Evolutionary conservation across 768 basidiomycete species (phyloP).

Genomic region (Russula sp.): DNA sequence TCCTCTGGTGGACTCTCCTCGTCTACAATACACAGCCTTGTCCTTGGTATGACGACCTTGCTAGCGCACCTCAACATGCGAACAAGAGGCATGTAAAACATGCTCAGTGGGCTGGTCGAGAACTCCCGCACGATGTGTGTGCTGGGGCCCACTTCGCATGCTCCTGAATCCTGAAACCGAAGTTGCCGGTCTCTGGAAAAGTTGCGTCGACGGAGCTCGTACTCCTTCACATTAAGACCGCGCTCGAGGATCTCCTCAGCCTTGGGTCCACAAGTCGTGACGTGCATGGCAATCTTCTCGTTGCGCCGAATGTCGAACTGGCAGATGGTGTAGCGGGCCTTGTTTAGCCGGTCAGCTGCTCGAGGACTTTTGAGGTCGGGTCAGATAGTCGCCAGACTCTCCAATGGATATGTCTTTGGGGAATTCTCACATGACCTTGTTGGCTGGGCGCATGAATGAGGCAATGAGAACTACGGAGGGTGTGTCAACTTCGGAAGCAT

Average conservation of each 20-base stretch:
- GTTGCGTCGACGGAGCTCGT: constrained; percentile 94
- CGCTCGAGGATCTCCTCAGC: neutral
- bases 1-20: constrained; percentile 26
- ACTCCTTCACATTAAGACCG: constrained; percentile 31
- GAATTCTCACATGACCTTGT: too few species aligned
- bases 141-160: constrained; percentile 23
- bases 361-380: constrained; percentile 10
- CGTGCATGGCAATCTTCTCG: constrained; percentile 19
- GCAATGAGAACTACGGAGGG: too few species aligned
- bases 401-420: too few species aligned
- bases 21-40: constrained; percentile 26
- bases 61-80: constrained; percentile 46
- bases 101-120: constrained; percentile 63
- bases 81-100: constrained; percentile 60
- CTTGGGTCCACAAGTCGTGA: constrained; percentile 5
- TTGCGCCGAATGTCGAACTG: constrained; percentile 38
- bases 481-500: too few species aligned
- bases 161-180: constrained; percentile 70
- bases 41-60: constrained; percentile 37
- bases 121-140: constrained; percentile 51
- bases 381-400: neutral
- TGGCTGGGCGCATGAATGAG: too few species aligned
- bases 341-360: constrained; percentile 30
- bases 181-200: constrained; percentile 99
- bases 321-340: constrained; percentile 99